A percentile compares a stretch with the other conserved stretches of the same genome.
Conservation (phyloP, 129 eudicot genomes). For the Scalesia atractyloides region DNA sequence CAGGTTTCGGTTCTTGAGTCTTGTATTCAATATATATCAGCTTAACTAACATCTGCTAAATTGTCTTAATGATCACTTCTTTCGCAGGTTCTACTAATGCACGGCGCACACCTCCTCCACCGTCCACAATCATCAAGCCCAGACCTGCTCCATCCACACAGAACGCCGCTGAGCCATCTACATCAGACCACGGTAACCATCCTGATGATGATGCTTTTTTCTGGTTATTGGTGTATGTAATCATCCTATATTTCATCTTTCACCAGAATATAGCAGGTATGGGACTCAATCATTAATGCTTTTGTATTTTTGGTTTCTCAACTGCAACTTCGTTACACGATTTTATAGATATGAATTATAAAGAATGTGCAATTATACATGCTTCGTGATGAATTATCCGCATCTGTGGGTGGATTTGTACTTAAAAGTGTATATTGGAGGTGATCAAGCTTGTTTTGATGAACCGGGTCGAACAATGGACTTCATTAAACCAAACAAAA, state of each 20-base stretch:
- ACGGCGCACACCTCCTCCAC: constrained; percentile 21
- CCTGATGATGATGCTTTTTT: constrained; percentile 4
- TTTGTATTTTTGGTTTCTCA: neutral
- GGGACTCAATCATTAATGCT: neutral
- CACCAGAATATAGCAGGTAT: neutral
- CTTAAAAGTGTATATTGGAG: too few relatives aligned
- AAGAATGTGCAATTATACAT: neutral
- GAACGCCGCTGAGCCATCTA: constrained; percentile 19
- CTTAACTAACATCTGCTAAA: neutral
- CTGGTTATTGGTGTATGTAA: constrained; percentile 4
- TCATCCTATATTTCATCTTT: neutral
- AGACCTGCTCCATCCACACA: neutral
- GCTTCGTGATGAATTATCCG: too few relatives aligned
- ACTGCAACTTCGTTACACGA: neutral
- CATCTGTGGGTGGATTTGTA: too few relatives aligned
- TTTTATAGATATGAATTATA: neutral
- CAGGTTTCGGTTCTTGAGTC: constrained; percentile 20
- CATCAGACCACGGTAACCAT: constrained; percentile 12
- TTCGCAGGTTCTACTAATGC: constrained; percentile 31
- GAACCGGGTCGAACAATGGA: too few relatives aligned
- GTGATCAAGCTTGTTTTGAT: too few relatives aligned
- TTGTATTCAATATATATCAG: neutral
- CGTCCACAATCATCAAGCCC: constrained; percentile 15
- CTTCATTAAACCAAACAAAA: too few relatives aligned
- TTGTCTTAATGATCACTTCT: neutral